Conservation (phyloP, 495 filamentous ascomycete species). For the Baudoinia panamericana region DNA sequence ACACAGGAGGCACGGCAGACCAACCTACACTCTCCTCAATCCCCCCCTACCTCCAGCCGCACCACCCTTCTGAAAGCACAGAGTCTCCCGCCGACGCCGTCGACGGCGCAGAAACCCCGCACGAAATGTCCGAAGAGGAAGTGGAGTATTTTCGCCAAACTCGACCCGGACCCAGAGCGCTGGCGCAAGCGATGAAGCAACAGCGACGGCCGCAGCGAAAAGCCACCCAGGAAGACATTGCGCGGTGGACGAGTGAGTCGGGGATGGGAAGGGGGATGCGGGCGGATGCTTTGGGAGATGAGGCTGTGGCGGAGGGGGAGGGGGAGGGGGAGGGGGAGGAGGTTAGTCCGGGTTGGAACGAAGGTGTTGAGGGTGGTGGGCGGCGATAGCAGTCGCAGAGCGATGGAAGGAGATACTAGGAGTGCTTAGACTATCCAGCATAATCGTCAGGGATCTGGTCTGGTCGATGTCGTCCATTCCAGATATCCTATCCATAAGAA, state of each 20-base stretch:
- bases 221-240: constrained; percentile 19
- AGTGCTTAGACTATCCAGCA: no score
- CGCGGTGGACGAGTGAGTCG: constrained; percentile 27
- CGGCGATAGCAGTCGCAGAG: no score
- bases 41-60: background rate
- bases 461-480: no score
- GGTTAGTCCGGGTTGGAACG: background rate
- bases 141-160: constrained; percentile 22
- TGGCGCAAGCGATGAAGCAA: constrained; percentile 5
- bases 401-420: no score
- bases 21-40: constrained; percentile 6
- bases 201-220: constrained; percentile 10
- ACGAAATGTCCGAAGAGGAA: constrained; percentile 28
- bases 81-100: no score
- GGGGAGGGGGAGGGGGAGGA: constrained; percentile 16
- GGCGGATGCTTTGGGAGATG: constrained; percentile 33
- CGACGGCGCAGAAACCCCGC: constrained; percentile 22
- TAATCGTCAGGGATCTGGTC: no score
- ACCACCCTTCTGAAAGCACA: no score
- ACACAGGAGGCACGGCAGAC: no score
- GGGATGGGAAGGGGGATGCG: constrained; percentile 29
- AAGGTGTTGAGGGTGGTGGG: background rate
- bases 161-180: constrained; percentile 4
- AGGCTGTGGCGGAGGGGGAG: constrained; percentile 17
- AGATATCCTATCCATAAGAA: no score